phyloP scores from a whole-genome alignment of 306 rosid genomes.

The Cucurbita ficifolia region DNA sequence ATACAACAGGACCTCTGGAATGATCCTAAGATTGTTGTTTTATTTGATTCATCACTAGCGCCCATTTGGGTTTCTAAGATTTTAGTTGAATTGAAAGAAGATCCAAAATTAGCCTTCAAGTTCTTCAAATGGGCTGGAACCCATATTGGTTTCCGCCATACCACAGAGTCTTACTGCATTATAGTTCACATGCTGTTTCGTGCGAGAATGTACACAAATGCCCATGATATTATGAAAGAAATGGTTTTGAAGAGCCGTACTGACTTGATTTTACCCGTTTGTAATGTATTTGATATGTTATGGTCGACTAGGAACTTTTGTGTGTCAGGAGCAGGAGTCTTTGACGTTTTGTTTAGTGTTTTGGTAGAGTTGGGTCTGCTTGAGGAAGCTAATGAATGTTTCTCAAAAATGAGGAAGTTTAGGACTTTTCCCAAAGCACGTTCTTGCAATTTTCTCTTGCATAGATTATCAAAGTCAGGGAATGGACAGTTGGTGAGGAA shows the following conservation, averaged over 20 bases:
- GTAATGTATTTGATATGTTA: slow-evolving; percentile 50
- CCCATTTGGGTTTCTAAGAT: slow-evolving; percentile 53
- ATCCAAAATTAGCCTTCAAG: slow-evolving; percentile 49
- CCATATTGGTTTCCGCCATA: slow-evolving; percentile 37
- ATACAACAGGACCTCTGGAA: slow-evolving; percentile 29
- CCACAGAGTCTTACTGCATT: slow-evolving; percentile 55
- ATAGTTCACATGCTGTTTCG: slow-evolving; percentile 56
- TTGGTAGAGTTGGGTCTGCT: slow-evolving; percentile 65
- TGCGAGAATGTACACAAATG: slow-evolving; percentile 46
- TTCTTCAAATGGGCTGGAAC: slow-evolving; percentile 50
- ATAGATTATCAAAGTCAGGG: slow-evolving; percentile 46
- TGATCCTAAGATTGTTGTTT: slow-evolving; percentile 21
- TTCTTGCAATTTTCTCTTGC: slow-evolving; percentile 77
- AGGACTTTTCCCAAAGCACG: slow-evolving; percentile 60
- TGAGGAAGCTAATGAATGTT: slow-evolving; percentile 59
- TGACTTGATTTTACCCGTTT: slow-evolving; percentile 27
- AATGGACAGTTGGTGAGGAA: slow-evolving; percentile 29
- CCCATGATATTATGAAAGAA: slow-evolving; percentile 40
- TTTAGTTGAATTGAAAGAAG: slow-evolving; percentile 45
- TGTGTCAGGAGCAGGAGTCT: slow-evolving; percentile 47
- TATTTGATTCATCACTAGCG: slow-evolving; percentile 43
- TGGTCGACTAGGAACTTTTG: slow-evolving; percentile 63
- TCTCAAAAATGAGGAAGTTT: slow-evolving; percentile 52
- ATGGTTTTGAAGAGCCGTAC: slow-evolving; percentile 31
- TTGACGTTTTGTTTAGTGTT: slow-evolving; percentile 79